Evolutionary conservation across 2,329 filamentous ascomycete species (phyloP), one percentile per base, ranked within the genome.

Genomic region (Botrytis galanthina): DNA sequence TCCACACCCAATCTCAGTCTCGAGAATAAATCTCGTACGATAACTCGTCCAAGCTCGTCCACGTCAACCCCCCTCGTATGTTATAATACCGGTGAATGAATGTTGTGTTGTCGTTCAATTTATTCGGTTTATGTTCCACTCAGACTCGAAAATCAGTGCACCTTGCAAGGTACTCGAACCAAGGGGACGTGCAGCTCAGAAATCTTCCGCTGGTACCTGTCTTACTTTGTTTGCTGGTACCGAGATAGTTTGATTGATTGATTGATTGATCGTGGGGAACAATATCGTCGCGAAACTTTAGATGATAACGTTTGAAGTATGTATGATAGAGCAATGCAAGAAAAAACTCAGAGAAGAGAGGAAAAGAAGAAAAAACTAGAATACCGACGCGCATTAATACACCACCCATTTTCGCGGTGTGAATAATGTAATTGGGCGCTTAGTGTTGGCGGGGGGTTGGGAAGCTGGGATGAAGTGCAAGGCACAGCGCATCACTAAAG

Each of bases 401-500:
- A 29, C 57, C 48, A 57, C 46, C 22, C 48, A 67, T 51, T 42
- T 42, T 54, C 51, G 18, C 35, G 18, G 35, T 70, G 20, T 59
- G 67, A 69, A 70, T 26, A 42, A 59, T 59, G 22, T 69, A 44
- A 59, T 59, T 70, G 51, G 67, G 37, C 37, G 51, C 6, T 44
- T 32, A 29, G 18, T 29, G 32, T 39, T 51, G 46, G 46, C 22
- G 20, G 44, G 63, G 63, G 32, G 63, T 48, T 67, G 64, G 64
- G 26, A 54, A 54, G 46, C 64, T 39, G 46, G 64, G 48, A 54
- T 51, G 46, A 29, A 48, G 18, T 29, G 12, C 35, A 32, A 51
- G 48, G 35, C 63, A 67, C 63, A 67, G 46, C 46, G 46, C 64
- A 67, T 67, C 64, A 67, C 46, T 20, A 67, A 63, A 46, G 61